Evolutionary conservation across 345 rosid genomes (phyloP), one percentile per base, ranked within the genome.

Genomic region (Mangifera indica): DNA sequence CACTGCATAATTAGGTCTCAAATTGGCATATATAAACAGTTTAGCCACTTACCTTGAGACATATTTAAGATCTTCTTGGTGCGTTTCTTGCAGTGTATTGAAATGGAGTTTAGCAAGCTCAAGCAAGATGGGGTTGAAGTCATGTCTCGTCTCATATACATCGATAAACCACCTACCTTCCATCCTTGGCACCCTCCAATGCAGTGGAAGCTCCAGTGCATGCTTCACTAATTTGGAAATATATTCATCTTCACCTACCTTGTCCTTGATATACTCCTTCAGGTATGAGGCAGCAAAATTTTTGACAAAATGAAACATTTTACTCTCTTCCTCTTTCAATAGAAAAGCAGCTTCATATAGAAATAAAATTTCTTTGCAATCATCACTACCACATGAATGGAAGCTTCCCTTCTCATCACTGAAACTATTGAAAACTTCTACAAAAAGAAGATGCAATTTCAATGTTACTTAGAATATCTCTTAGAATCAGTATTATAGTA

Each of bases 161-260:
- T 80, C 72, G 20, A 81, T 78, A 80, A 80, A 84, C 87, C 88
- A 85, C 55, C 82, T 79, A 25, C 84, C 79, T 52, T 87, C 92
- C 48, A 77, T 13, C 59, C 59, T 85, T 9, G 26, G 67, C 72
- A 78, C 61, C 64, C 91, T 82, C 87, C 86, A 78, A 66, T 77
- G 80, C 11, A 77, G 67, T 3, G 88, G 85, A 37, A 72, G 76
- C 25, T 77, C 83, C 60, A 79, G 32, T 0, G 78, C 81, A 74
- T 78, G 86, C 7, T 37, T 37, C 45, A 74, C 86, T 29, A 81
- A 81, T 40, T n/a, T 58, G 10, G 62, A 44, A 37, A 78, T 18
- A 51, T 74, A 58, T 18, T 64, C 64, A 49, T 61, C 49, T 29
- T 62, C 46, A 2, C 18, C 9, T 37, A 60, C 14, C 58, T 66